A percentile compares a stretch with the other conserved stretches of the same genome.
These are phyloP conservation scores for Candida methanosorbosa DNA, from an alignment of 805 yeast species.

Conservation along the genomic window DNA sequence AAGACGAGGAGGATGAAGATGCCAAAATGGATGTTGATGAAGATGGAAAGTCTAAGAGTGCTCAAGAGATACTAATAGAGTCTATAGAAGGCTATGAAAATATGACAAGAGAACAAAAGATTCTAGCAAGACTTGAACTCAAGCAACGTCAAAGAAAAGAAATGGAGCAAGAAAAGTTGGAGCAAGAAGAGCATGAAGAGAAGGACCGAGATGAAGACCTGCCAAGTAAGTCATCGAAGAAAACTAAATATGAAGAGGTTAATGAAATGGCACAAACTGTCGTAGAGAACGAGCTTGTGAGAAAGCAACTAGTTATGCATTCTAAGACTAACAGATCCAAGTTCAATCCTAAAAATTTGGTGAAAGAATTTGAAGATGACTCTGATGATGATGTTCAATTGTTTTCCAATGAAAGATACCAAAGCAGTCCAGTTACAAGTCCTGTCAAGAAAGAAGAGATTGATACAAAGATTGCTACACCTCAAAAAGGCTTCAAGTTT, in stretches of 20 bases:
- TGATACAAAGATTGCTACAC: too few relatives aligned
- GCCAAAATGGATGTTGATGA: conserved; percentile 2
- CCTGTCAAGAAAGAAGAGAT: neutral
- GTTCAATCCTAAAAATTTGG: conserved; percentile 13
- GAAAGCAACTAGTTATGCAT: conserved; percentile 6
- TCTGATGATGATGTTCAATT: conserved; percentile 12
- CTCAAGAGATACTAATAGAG: too few relatives aligned
- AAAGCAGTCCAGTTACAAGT: conserved; percentile 1
- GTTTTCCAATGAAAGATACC: conserved; percentile 4
- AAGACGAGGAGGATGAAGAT: conserved; percentile 2
- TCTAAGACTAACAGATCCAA: conserved; percentile 1
- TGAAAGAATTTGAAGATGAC: conserved; percentile 11
- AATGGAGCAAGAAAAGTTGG: conserved; percentile 4
- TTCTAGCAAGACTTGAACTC: conserved; percentile 17
- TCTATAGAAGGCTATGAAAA: conserved; percentile 11
- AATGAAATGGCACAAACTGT: conserved; percentile 4
- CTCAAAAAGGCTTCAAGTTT: neutral
- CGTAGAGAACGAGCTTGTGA: conserved; percentile 11
- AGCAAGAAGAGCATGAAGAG: neutral
- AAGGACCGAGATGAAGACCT: neutral
- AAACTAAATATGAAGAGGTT: neutral
- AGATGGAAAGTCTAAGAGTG: too few relatives aligned
- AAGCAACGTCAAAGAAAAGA: conserved; percentile 11
- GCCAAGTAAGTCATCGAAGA: neutral
- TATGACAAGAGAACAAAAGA: conserved; percentile 19